Percentiles rank a stretch among this genome's conserved stretches.
phyloP scores from a whole-genome alignment of 2,329 filamentous ascomycete species.

The Monilinia fructigena region DNA sequence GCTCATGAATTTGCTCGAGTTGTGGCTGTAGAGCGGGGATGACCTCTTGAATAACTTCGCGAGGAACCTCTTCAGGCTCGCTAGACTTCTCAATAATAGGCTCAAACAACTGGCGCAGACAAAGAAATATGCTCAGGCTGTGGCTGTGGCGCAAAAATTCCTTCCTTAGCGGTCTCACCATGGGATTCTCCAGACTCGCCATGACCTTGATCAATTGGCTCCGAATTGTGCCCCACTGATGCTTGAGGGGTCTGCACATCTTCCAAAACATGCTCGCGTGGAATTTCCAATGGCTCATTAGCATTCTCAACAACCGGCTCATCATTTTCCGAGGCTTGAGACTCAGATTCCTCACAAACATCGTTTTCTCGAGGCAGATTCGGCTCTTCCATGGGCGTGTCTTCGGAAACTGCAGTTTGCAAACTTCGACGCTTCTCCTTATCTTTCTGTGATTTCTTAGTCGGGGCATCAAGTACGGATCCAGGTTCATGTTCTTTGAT shows the following conservation, averaged over 20 bases:
- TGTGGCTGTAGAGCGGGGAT: background rate
- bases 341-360: background rate
- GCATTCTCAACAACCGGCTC: background rate
- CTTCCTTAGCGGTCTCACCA: background rate
- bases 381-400: background rate
- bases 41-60: background rate
- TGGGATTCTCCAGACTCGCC: background rate
- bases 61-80: background rate
- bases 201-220: background rate
- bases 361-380: background rate
- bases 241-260: background rate
- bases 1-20: background rate
- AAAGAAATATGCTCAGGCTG: too few relatives aligned
- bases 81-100: background rate
- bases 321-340: background rate
- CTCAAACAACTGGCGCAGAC: background rate
- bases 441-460: constrained; percentile 33
- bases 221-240: background rate
- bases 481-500: too few relatives aligned
- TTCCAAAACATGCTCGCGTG: background rate
- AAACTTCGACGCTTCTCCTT: constrained; percentile 27
- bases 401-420: background rate
- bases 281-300: background rate
- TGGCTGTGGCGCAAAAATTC: background rate
- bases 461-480: background rate